A percentile compares a stretch with the other conserved stretches of the same genome.
Evolutionary conservation across 371 early-diverging fungal species (phyloP).

Genomic region (Nematocida ausubeli): DNA sequence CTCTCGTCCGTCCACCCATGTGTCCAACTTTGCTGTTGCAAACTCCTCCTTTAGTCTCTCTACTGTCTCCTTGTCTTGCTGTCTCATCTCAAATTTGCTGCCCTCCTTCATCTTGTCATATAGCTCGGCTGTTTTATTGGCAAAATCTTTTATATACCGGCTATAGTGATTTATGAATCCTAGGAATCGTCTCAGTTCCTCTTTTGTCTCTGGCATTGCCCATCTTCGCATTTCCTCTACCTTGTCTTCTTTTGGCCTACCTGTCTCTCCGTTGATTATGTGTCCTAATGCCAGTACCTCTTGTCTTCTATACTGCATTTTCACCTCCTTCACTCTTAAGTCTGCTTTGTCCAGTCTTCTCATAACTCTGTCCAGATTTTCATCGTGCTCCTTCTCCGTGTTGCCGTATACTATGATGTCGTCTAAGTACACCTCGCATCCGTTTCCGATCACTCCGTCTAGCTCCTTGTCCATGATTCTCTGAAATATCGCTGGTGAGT

Average conservation of each 20-base stretch:
- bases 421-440: not conserved
- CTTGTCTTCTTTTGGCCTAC: not conserved
- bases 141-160: too few species aligned
- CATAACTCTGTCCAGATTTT: not conserved
- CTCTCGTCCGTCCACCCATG: constrained; percentile 16
- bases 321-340: not conserved
- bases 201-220: not conserved
- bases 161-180: too few species aligned
- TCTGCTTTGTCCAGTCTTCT: not conserved
- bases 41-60: not conserved
- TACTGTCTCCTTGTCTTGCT: not conserved
- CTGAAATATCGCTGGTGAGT: constrained; percentile 44
- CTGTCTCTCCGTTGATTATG: not conserved
- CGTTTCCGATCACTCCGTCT: not conserved
- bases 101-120: too few species aligned
- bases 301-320: not conserved
- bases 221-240: not conserved
- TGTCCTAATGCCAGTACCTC: not conserved
- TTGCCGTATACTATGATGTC: not conserved
- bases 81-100: too few species aligned
- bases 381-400: not conserved
- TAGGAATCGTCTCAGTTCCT: not conserved
- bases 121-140: too few species aligned
- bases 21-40: not conserved
- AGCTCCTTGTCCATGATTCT: constrained; percentile 41